A percentile compares a stretch with the other conserved stretches of the same genome.
Conservation (phyloP, 768 basidiomycete genomes). For the Lactarius evosmus region DNA sequence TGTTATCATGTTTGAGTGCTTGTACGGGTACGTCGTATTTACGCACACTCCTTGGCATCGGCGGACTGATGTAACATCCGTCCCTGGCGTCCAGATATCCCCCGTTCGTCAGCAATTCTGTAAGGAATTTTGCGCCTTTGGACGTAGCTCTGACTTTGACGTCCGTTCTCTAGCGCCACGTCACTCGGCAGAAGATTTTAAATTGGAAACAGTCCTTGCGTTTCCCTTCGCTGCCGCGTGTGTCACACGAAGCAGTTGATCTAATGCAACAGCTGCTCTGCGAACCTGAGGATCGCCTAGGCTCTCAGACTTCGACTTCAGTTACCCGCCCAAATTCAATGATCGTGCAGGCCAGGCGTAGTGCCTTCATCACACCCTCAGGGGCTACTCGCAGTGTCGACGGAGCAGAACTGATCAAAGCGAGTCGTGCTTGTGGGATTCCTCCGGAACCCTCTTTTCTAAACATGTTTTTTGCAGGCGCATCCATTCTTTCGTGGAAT, state of each 20-base stretch:
- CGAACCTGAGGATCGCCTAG: slow-evolving; percentile 93
- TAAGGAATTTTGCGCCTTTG: slow-evolving; percentile 34
- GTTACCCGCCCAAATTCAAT: slow-evolving; percentile 75
- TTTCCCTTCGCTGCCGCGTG: slow-evolving; percentile 79
- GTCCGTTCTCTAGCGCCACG: slow-evolving; percentile 61
- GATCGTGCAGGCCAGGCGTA: slow-evolving; percentile 69
- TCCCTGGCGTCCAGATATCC: slow-evolving; percentile 61
- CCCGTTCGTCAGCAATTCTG: slow-evolving; percentile 93
- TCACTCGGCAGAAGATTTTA: slow-evolving; percentile 94
- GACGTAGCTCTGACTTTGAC: slow-evolving; percentile 21
- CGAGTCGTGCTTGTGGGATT: slow-evolving; percentile 32
- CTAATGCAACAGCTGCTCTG: slow-evolving; percentile 88
- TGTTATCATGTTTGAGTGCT: slow-evolving; percentile 93
- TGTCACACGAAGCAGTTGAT: slow-evolving; percentile 83
- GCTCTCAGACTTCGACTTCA: slow-evolving; percentile 65
- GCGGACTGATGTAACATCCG: slow-evolving; percentile 17
- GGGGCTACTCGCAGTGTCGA: slow-evolving; percentile 57
- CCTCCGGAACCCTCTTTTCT: slow-evolving; percentile 18
- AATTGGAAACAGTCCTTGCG: slow-evolving; percentile 90
- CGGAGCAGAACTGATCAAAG: slow-evolving; percentile 91
- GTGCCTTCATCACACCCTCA: slow-evolving; percentile 57
- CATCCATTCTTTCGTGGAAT: slow-evolving; percentile 92
- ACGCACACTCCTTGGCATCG: slow-evolving; percentile 17
- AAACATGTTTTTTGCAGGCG: slow-evolving; percentile 41
- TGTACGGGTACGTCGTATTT: slow-evolving; percentile 73